Conservation (phyloP, 805 yeast species). For the Grigorovia jiainica region DNA sequence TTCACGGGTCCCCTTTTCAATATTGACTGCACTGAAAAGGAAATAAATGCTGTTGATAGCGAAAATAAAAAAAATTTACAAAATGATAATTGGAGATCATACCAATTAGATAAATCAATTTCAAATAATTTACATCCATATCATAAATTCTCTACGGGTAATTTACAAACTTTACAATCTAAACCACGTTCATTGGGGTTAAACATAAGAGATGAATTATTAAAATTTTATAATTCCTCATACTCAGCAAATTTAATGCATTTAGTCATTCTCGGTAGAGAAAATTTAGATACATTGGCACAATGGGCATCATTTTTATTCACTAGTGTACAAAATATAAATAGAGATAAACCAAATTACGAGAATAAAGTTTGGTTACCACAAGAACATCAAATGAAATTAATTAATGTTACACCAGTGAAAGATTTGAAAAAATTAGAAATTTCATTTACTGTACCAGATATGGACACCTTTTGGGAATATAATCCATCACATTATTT, state of each 20-base stretch:
- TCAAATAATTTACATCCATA: constrained; percentile 74
- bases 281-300: constrained; percentile 61
- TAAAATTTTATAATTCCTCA: constrained; percentile 59
- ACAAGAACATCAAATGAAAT: constrained; percentile 38
- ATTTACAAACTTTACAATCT: constrained; percentile 59
- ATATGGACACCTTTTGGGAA: constrained; percentile 56
- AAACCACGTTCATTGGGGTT: constrained; percentile 50
- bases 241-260: constrained; percentile 89
- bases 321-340: constrained; percentile 36
- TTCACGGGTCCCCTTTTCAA: constrained; percentile 77
- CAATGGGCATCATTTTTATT: constrained; percentile 63
- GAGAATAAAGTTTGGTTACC: constrained; percentile 38
- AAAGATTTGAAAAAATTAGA: constrained; percentile 66
- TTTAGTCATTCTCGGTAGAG: constrained; percentile 75
- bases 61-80: constrained; percentile 93
- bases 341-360: constrained; percentile 24
- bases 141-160: constrained; percentile 86
- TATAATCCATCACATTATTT: constrained; percentile 60
- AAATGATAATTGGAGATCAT: constrained; percentile 79
- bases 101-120: constrained; percentile 70
- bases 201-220: constrained; percentile 72
- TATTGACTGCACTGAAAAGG: constrained; percentile 74
- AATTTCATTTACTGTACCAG: constrained; percentile 69
- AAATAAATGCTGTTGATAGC: constrained; percentile 88
- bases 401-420: constrained; percentile 68